Base-by-base conservation (phyloP, 371 early-diverging fungal genomes). In the Lichtheimia ramosa region DNA sequence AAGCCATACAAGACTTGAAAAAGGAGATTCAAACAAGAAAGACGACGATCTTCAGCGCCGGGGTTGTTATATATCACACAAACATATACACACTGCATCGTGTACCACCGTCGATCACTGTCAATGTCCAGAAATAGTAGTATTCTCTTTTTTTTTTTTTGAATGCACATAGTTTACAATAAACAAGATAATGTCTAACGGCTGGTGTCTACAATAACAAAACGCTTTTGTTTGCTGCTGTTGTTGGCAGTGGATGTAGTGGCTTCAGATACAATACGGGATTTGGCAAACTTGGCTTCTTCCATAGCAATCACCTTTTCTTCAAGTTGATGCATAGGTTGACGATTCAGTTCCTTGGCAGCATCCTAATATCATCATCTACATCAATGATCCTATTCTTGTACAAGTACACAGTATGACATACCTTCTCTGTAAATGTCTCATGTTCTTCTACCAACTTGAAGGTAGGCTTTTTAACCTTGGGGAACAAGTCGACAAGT, bases 381-480 rank as follows among this genome's bases (percentile, higher is more conserved):
- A 13, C 20, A 61, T 8, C 15, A 40, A 42, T 52, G 10, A 53
- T 18, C 39, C n/a, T 10, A 0, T 0, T 27, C 39, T 20, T n/a
- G 51, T 41, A 23, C 21, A 5, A 34, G 34, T 18, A 14, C 13
- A 21, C 28, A 41, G 14, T 23, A 51, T 21, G n/a, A 54, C 16
- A 43, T 71, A 77, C 83, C 54, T 79, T 75, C 20, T 92, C 82
- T 1, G 82, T 82, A 53, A 93, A 92, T 3, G 72, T 27, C 27
- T 83, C 70, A 43, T 88, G 91, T 71, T 96, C 96, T 42, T 90
- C 88, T 43, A 95, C 66, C 51, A 89, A 79, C 64, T 88, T 87
- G 70, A 93, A 92, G 55, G 81, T 80, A 25, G 95, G 96, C 48
- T 85, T 84, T 23, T 88, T 83, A 20, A 92, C 85, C 25, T 83